Evolutionary conservation across 148 eudicot genomes (phyloP), one percentile per base, ranked within the genome.

Genomic region (Tetragonia tetragonoides): DNA sequence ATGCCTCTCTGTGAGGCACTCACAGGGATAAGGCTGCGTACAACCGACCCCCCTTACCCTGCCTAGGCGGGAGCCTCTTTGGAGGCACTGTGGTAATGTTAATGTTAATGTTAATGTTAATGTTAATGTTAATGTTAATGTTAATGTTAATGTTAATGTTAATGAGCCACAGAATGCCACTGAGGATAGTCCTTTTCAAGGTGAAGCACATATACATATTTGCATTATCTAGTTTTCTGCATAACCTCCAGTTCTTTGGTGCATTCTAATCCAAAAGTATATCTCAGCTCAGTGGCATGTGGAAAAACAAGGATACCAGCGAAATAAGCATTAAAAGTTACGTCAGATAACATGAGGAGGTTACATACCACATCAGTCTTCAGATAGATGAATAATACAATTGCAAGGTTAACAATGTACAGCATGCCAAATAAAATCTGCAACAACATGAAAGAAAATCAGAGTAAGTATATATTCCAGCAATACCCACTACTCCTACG

Each of bases 351-450:
- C 39, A 78, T 60, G 62, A 53, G 74, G 53, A 23, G 59, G 56
- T 54, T 76, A 49, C 88, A 74, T 90, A 95, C 98, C 92, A 90
- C 89, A 66, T 92, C 89, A 40, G 97, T 90, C 90, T 92, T 92
- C 85, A 91, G 74, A 76, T 95, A 95, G 80, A 95, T 89, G 80
- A 89, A 85, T 16, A 92, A 79, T 63, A 95, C 84, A 67, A 92
- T 86, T 66, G 89, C 97, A 41, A 92, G 96, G 84, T 95, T 92
- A 82, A 91, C 81, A 77, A 95, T 82, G 88, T 95, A 95, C 68
- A 95, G 86, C 49, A 85, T 8, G 38, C 92, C 99, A 83, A 95
- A 95, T 49, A 95, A 77, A 82, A 95, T 79, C 99, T 95, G 94
- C 86, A 86, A 65, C 62, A 71, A 71, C 72, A 85, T 53, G 46